Evolutionary conservation across 2,329 filamentous ascomycete species (phyloP).

Genomic region (Claviceps quebecensis): DNA sequence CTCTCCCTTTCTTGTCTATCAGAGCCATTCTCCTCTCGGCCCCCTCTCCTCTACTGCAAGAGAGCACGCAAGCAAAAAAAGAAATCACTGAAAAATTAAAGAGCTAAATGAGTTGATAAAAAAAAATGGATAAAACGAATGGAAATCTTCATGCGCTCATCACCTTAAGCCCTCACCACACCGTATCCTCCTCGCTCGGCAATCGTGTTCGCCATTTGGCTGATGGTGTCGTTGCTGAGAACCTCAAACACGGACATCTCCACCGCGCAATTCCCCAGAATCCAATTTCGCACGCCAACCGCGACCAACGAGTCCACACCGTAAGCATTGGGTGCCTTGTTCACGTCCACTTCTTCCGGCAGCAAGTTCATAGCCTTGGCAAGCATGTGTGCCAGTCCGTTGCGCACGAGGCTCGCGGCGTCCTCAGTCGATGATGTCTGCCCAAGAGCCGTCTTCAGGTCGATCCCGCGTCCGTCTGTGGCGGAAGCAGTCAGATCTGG

Average conservation of each 20-base stretch:
- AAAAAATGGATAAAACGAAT: background rate
- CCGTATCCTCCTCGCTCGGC: constrained; percentile 20
- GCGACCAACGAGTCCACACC: constrained; percentile 40
- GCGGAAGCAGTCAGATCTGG: constrained; percentile 13
- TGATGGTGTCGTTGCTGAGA: constrained; percentile 27
- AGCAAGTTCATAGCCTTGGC: constrained; percentile 31
- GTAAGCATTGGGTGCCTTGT: constrained; percentile 28
- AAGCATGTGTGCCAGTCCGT: constrained; percentile 26
- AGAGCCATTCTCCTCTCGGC: too few species aligned
- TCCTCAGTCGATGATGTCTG: constrained; percentile 14
- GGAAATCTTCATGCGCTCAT: background rate
- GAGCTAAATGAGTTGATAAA: background rate
- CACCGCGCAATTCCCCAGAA: constrained; percentile 28
- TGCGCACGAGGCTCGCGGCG: constrained; percentile 21
- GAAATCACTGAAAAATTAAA: background rate
- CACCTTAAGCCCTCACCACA: background rate
- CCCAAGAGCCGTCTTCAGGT: constrained; percentile 21
- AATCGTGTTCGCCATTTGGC: constrained; percentile 22
- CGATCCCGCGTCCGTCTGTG: constrained; percentile 6
- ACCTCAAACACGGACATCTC: constrained; percentile 35
- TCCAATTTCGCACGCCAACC: constrained; percentile 38
- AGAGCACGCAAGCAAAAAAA: too few species aligned
- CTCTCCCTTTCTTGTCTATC: too few species aligned
- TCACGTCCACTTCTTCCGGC: constrained; percentile 28
- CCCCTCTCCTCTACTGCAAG: too few species aligned